Evolutionary conservation across 345 rosid genomes (phyloP), one percentile per base, ranked within the genome.

Genomic region (Lumnitzera racemosa): DNA sequence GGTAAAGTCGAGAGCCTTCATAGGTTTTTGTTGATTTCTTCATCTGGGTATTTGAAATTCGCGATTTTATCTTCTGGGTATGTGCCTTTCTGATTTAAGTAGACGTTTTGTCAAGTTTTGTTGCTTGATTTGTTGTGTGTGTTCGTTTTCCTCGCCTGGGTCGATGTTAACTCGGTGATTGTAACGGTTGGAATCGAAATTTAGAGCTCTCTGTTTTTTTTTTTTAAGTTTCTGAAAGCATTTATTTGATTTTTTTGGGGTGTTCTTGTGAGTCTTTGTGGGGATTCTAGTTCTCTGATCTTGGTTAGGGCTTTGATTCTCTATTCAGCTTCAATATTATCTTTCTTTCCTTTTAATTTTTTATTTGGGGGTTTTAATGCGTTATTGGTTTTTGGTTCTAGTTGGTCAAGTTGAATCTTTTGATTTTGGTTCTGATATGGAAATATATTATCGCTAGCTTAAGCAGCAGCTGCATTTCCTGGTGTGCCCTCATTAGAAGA

Each of bases 11-110:
- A 41, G 58, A 20, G 56, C 56, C 17, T 52, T 52, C 55, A 13
- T 5, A 12, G 23, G 56, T 20, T 53, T 53, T 24, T 53, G 56
- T 13, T 53, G 27, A 6, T 2, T 53, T 23, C 20, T 51, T 29
- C 36, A 3, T 29, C 36, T 29, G 36, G 36, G 36, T 29, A 29
- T 29, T 29, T 1, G 36, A 29, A 29, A 29, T 6, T 29, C 36
- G 36, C 17, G 55, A 51, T 51, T 51, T 15, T 31, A 20, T 20
- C 57, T 20, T 24, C 31, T 54, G 57, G 57, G 58, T 55, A 25
- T 25, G 27, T 14, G 17, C 46, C 15, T 4, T 24, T 55, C 12
- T 6, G 43, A n/a, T 43, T 1, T n/a, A 11, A 24, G 41, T n/a
- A 16, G 46, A 9, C 17, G n/a, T 10, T 55, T 25, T 27, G 27